These are phyloP conservation scores for Saitozyma sp. DNA, from an alignment of 768 basidiomycete species.

Conservation along the genomic window DNA sequence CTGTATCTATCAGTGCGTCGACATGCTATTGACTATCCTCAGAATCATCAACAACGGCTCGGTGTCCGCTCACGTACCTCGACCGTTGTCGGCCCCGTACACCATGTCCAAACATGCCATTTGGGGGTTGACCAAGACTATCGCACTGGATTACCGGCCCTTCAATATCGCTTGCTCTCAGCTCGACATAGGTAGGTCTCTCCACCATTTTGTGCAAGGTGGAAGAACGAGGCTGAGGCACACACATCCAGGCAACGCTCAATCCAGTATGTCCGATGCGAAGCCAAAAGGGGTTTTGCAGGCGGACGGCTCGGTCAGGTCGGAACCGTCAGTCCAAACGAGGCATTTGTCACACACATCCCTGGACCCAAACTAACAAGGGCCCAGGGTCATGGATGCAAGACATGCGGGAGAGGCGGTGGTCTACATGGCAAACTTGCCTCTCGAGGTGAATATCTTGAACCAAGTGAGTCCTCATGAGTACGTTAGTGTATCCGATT, in stretches of 20 bases:
- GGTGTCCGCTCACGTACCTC: constrained; percentile 30
- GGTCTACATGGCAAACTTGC: too few species aligned
- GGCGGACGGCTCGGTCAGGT: background rate
- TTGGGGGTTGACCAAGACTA: constrained; percentile 56
- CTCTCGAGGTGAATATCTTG: too few species aligned
- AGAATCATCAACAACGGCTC: background rate
- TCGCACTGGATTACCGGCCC: too few species aligned
- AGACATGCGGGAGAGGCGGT: constrained; percentile 62
- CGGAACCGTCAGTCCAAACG: constrained; percentile 15
- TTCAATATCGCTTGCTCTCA: constrained; percentile 51
- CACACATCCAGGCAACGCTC: constrained; percentile 4
- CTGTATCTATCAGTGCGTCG: too few species aligned
- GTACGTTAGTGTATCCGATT: too few species aligned
- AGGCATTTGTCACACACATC: background rate
- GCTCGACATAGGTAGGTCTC: constrained; percentile 68
- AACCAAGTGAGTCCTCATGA: constrained; percentile 58
- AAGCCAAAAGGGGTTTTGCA: too few species aligned
- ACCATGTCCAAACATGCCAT: constrained; percentile 78
- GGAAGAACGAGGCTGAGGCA: constrained; percentile 1
- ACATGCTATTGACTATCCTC: too few species aligned
- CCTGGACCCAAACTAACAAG: too few species aligned
- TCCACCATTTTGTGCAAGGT: background rate
- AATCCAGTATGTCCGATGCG: too few species aligned
- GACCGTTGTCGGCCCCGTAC: constrained; percentile 58
- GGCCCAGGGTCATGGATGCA: constrained; percentile 40